Percentiles rank a stretch among this genome's conserved stretches.
phyloP scores from a whole-genome alignment of 2,329 filamentous ascomycete species.

The Cordyceps cicadae region DNA sequence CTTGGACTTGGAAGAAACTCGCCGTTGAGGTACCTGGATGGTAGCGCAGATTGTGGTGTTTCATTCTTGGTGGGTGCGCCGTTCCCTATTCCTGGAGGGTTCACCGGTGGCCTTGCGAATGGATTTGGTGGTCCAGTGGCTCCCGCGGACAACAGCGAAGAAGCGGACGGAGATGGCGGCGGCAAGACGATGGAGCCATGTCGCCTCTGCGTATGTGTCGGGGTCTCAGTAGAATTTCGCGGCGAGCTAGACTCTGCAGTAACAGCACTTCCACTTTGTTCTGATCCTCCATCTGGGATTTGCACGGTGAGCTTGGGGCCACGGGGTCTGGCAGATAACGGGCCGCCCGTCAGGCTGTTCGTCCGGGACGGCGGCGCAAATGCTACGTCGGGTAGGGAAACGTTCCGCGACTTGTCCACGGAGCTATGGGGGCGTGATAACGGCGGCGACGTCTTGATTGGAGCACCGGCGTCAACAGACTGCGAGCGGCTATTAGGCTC shows the following conservation, averaged over 20 bases:
- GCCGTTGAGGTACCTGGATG: slow-evolving; percentile 81
- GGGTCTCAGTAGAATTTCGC: slow-evolving; percentile 49
- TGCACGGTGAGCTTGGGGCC: slow-evolving; percentile 79
- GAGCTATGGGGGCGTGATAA: slow-evolving; percentile 38
- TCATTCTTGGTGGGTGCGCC: slow-evolving; percentile 24
- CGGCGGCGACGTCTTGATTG: slow-evolving; percentile 48
- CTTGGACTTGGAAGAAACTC: slow-evolving; percentile 85
- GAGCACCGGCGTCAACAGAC: slow-evolving; percentile 54
- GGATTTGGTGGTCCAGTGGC: slow-evolving; percentile 91
- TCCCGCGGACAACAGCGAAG: slow-evolving; percentile 78
- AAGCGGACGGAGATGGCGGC: slow-evolving; percentile 84
- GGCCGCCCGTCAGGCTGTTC: slow-evolving; percentile 60
- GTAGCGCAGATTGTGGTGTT: slow-evolving; percentile 86
- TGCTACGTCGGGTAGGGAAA: slow-evolving; percentile 55
- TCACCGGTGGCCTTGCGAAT: slow-evolving; percentile 68
- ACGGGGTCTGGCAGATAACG: slow-evolving; percentile 56
- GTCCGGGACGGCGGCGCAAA: slow-evolving; percentile 67
- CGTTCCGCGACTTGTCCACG: slow-evolving; percentile 40
- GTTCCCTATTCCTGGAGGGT: slow-evolving; percentile 46
- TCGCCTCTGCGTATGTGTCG: slow-evolving; percentile 43
- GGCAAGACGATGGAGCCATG: slow-evolving; percentile 69
- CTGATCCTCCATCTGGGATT: slow-evolving; percentile 85
- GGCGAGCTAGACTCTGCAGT: slow-evolving; percentile 64
- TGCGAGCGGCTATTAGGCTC: slow-evolving; percentile 45
- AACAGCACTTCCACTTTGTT: slow-evolving; percentile 61